Evolutionary conservation across 805 yeast species (phyloP).

Genomic region (Cyberlindnera lachancei): DNA sequence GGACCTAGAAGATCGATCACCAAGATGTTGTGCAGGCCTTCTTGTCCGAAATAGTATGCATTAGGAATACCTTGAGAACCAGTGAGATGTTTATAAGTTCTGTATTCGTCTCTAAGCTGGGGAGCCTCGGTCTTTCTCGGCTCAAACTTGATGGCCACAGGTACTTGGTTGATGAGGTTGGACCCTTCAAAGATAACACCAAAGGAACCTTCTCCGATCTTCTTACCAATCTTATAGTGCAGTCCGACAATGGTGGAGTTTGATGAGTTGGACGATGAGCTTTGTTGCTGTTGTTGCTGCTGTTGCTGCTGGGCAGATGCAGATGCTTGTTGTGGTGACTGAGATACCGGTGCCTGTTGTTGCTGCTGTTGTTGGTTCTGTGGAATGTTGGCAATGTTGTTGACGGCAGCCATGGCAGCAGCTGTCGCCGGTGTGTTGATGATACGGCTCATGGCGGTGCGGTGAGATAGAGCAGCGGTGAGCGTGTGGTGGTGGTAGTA

Average conservation of each 20-base stretch:
- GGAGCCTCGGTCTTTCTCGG: constrained; percentile 80
- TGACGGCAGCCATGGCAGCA: constrained; percentile 23
- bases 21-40: constrained; percentile 71
- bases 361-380: constrained; percentile 3
- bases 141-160: constrained; percentile 76
- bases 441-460: constrained; percentile 14
- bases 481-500: too few relatives aligned
- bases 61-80: constrained; percentile 72
- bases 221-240: constrained; percentile 75
- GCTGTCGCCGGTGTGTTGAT: constrained; percentile 16
- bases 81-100: constrained; percentile 66
- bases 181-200: constrained; percentile 81
- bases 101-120: constrained; percentile 72
- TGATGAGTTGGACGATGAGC: too few relatives aligned
- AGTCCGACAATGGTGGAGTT: constrained; percentile 35
- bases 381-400: constrained; percentile 20
- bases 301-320: too few relatives aligned
- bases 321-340: too few relatives aligned
- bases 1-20: constrained; percentile 77
- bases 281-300: too few relatives aligned
- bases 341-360: constrained; percentile 5
- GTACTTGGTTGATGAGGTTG: constrained; percentile 52
- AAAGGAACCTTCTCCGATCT: constrained; percentile 84
- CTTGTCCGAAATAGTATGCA: constrained; percentile 81
- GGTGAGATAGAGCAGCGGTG: too few relatives aligned